Conservation (phyloP, 148 eudicot genomes). For the Vaccinium vitisidaea region DNA sequence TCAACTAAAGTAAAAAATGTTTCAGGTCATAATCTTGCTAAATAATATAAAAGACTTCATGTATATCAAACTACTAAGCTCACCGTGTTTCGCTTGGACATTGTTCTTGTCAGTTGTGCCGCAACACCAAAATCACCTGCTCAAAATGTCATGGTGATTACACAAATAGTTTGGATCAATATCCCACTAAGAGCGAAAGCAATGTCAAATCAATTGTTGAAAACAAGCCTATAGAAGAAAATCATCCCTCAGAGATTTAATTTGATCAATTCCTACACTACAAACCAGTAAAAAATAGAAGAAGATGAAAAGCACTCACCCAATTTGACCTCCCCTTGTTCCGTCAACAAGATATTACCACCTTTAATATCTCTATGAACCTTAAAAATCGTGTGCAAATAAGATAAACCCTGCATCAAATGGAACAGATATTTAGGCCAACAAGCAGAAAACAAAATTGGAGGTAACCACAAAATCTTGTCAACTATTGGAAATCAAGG, state of each 20-base stretch:
- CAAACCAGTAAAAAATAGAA: not conserved
- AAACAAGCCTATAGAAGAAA: slow-evolving; percentile 16
- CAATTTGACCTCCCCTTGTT: slow-evolving; percentile 98
- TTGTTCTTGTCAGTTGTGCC: slow-evolving; percentile 94
- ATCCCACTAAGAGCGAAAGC: slow-evolving; percentile 13
- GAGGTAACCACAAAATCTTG: not conserved
- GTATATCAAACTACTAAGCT: slow-evolving; percentile 4
- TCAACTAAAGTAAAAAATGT: not conserved
- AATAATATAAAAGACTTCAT: not conserved
- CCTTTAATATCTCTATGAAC: slow-evolving; percentile 99
- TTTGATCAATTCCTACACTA: not conserved
- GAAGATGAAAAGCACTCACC: slow-evolving; percentile 47
- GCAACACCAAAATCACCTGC: slow-evolving; percentile 99
- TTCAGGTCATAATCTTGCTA: not conserved
- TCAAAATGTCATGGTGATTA: slow-evolving; percentile 11
- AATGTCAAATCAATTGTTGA: not conserved
- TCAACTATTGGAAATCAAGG: not conserved
- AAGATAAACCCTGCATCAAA: slow-evolving; percentile 77
- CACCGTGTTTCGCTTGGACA: slow-evolving; percentile 99
- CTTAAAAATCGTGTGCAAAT: slow-evolving; percentile 95
- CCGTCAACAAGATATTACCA: slow-evolving; percentile 94
- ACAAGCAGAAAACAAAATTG: not conserved
- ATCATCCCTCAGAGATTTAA: not conserved
- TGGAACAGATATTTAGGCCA: slow-evolving; percentile 10
- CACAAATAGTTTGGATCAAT: not conserved